Percentiles rank a stretch among this genome's conserved stretches.
Evolutionary conservation across 768 basidiomycete species (phyloP).

Genomic region (Kwoniella newhampshirensis): DNA sequence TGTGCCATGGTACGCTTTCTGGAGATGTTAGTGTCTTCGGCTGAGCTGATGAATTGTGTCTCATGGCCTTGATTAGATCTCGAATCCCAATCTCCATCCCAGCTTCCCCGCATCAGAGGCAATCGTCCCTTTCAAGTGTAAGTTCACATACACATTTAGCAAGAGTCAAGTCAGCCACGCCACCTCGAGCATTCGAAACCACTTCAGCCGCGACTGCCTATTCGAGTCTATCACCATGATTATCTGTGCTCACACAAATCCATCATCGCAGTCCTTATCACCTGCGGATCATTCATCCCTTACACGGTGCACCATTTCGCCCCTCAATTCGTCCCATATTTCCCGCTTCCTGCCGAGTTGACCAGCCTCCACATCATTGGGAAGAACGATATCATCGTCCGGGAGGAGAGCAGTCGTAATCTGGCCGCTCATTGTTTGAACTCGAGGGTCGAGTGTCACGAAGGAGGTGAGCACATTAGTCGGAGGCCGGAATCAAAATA

Average conservation of each 20-base stretch:
- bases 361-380: constrained; percentile 44
- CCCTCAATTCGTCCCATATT: constrained; percentile 27
- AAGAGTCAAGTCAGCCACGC: too few relatives aligned
- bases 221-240: too few relatives aligned
- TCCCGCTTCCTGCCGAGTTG: constrained; percentile 34
- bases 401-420: constrained; percentile 34
- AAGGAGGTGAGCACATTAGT: constrained; percentile 27
- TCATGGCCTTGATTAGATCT: constrained; percentile 21
- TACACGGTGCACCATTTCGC: too few relatives aligned
- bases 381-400: constrained; percentile 42
- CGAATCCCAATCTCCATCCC: constrained; percentile 38
- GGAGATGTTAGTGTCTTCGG: background rate
- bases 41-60: too few relatives aligned
- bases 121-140: too few relatives aligned
- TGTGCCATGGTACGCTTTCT: constrained; percentile 33
- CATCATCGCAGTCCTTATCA: too few relatives aligned
- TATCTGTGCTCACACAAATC: too few relatives aligned
- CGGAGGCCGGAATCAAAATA: too few relatives aligned
- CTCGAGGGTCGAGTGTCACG: constrained; percentile 41
- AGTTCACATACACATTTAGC: too few relatives aligned
- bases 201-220: too few relatives aligned
- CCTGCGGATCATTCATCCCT: too few relatives aligned
- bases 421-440: constrained; percentile 32
- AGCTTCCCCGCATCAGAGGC: constrained; percentile 19
- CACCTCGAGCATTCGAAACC: too few relatives aligned